A percentile compares a stretch with the other conserved stretches of the same genome.
Evolutionary conservation across 352 stramenopile genomes (phyloP).

Genomic region (Pilasporangium apinafurcum): DNA sequence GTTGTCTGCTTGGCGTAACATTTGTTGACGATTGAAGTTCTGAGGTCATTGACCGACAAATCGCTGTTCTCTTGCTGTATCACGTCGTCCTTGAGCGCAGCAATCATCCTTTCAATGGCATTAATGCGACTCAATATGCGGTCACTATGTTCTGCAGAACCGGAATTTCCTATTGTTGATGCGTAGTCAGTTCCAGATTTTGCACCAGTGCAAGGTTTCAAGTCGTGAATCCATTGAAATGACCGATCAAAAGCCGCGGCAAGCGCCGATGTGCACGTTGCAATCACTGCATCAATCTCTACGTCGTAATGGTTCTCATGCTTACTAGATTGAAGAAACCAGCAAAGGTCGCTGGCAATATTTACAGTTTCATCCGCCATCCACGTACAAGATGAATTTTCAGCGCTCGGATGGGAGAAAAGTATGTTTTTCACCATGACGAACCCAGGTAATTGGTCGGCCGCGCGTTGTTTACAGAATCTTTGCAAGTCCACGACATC

Average conservation of each 20-base stretch:
- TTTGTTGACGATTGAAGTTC: too few relatives aligned
- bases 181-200: too few relatives aligned
- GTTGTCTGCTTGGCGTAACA: too few relatives aligned
- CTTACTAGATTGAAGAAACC: conserved; percentile 12
- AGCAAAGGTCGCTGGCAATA: conserved; percentile 37
- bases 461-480: conserved; percentile 12
- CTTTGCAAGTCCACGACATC: conserved; percentile 19
- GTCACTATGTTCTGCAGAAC: not conserved
- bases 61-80: too few relatives aligned
- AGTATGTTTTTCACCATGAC: conserved; percentile 31
- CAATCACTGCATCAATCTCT: not conserved
- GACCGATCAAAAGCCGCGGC: conserved; percentile 13
- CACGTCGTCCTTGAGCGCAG: not conserved
- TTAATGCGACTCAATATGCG: not conserved
- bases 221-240: conserved; percentile 32
- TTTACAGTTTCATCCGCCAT: conserved; percentile 22
- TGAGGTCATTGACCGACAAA: too few relatives aligned
- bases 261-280: conserved; percentile 12
- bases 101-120: conserved; percentile 6
- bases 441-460: conserved; percentile 19
- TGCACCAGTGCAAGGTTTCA: conserved; percentile 12
- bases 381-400: conserved; percentile 14
- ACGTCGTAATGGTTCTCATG: too few relatives aligned
- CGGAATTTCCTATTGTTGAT: not conserved
- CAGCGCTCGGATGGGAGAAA: not conserved